phyloP scores from a whole-genome alignment of 371 early-diverging fungal species.

The Entomophthora muscae region DNA sequence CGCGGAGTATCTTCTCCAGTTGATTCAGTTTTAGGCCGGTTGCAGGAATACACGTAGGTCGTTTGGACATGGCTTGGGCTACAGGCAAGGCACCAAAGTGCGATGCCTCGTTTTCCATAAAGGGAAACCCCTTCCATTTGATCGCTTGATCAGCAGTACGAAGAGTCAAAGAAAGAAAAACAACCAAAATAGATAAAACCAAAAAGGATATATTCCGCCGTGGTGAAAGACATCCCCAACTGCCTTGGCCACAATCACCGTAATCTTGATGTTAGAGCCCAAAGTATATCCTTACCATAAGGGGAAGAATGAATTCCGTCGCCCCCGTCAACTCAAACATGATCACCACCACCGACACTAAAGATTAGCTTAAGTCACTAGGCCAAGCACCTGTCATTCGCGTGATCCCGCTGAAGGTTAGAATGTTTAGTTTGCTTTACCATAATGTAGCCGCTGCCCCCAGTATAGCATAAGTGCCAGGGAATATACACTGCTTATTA shows the following conservation, averaged over 20 bases:
- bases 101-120: slow-evolving; percentile 64
- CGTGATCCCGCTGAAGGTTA: slow-evolving; percentile 34
- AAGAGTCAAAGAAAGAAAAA: background rate
- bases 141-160: slow-evolving; percentile 58
- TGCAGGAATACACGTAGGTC: slow-evolving; percentile 34
- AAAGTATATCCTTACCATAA: slow-evolving; percentile 46
- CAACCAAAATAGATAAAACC: slow-evolving; percentile 9
- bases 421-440: slow-evolving; percentile 16
- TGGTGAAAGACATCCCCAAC: slow-evolving; percentile 66
- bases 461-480: slow-evolving; percentile 90
- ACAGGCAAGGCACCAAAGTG: slow-evolving; percentile 33
- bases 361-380: background rate
- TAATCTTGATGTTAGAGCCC: slow-evolving; percentile 25
- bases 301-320: slow-evolving; percentile 75
- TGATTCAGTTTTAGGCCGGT: slow-evolving; percentile 23
- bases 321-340: slow-evolving; percentile 96
- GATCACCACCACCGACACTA: slow-evolving; percentile 73
- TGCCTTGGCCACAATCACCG: slow-evolving; percentile 73
- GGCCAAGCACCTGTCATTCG: slow-evolving; percentile 29
- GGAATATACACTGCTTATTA: slow-evolving; percentile 51
- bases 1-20: slow-evolving; percentile 27
- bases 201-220: slow-evolving; percentile 42
- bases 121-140: slow-evolving; percentile 68
- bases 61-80: slow-evolving; percentile 38
- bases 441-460: slow-evolving; percentile 87